Evolutionary conservation across 345 rosid genomes (phyloP), one percentile per base, ranked within the genome.

Genomic region (Populus ilicifolia): DNA sequence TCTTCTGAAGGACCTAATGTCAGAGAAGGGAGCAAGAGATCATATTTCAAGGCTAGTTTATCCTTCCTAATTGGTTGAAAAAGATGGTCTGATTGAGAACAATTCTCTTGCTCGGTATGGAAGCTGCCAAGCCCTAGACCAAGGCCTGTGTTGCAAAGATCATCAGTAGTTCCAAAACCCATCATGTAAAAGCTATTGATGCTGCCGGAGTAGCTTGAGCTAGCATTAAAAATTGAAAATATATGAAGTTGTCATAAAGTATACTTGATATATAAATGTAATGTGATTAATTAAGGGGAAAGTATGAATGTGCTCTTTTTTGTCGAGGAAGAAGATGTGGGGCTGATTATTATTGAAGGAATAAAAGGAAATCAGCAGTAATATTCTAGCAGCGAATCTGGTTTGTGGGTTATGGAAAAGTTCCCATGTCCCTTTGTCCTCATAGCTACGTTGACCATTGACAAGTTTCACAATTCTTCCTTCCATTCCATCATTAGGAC

Each of bases 21-120:
- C 62, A 87, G 89, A 78, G 77, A 81, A 17, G 89, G 89, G 2
- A 79, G 79, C 79, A 77, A 17, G 25, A 46, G 83, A 75, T 83
- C 89, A 33, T 84, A 39, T 68, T 76, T 78, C 73, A 82, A 79
- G 17, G 61, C 62, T 20, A 68, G 9, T 65, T 72, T 78, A 81
- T 78, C 84, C 79, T 71, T 81, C 72, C 48, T 79, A 62, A 64
- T 68, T 52, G 61, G 63, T 13, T 69, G 65, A 25, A 18, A 27
- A 46, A n/a, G 74, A 23, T 78, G 79, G 59, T 61, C 70, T 8
- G 76, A 48, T 75, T 74, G 70, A 33, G 62, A 41, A 13, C 52
- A 16, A 8, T 4, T 20, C 16, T 61, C 50, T 56, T 54, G 68
- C 46, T 63, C 14, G 14, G 27, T 46, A 18, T 62, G 75, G 41